Evolutionary conservation across 495 filamentous ascomycete genomes (phyloP), one percentile per base, ranked within the genome.

Genomic region (Aspergillus nanangensis): DNA sequence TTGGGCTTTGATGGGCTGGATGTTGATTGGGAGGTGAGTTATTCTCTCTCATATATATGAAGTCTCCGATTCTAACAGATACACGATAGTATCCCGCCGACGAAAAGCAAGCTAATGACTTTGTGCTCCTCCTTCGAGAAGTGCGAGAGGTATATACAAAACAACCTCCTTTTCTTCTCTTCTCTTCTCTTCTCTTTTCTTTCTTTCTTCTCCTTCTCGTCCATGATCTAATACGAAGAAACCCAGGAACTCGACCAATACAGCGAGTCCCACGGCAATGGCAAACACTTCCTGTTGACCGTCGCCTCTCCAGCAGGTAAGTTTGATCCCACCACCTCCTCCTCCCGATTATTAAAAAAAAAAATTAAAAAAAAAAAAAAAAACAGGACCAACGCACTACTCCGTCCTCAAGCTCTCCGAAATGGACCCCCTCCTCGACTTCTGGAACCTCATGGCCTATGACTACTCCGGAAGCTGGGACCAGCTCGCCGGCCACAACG

Each of bases 381-480:
- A n/a, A n/a, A n/a, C n/a, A n/a, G n/a, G n/a, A n/a, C n/a, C n/a
- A n/a, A n/a, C n/a, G n/a, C n/a, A 90, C 58, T 88, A 87, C 61
- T 56, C 75, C 22, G 70, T 77, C 34, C 55, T 90, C 32, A 65
- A 78, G 18, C 59, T 92, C 3, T 32, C 53, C 0, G 71, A 66
- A 8, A 90, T 93, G 80, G 78, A 87, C 51, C 58, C 58, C 36
- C 81, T 78, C 39, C 62, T 92, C 5, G 88, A 95, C 45, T 69
- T 65, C 36, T 74, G 72, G 69, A 86, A 94, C 56, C 66, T 95
- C 15, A 90, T 92, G 86, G 82, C 81, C 10, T 88, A 89, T 50
- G 84, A 88, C 58, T 88, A 81, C 50, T 73, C 82, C 10, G 83
- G 85, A 40, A 74, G 74, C 22, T 95, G 87, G 88, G 83, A 86